Evolutionary conservation across 768 basidiomycete species (phyloP), one percentile per base, ranked within the genome.

Genomic region (Pulveroboletus sp.): DNA sequence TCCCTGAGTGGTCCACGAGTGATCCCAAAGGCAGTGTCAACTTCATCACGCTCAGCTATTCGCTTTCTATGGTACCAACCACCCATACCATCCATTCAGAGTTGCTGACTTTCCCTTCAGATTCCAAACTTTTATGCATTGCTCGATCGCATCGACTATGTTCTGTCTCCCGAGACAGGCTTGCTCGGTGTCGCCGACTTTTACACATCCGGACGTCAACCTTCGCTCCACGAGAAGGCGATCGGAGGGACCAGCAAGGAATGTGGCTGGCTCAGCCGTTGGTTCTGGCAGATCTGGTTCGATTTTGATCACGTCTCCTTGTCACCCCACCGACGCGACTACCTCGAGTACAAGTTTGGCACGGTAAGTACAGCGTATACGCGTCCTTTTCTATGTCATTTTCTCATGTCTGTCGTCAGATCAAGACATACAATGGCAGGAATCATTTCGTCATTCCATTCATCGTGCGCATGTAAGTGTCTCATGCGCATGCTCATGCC

Each of bases 231-330:
- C 52, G 79, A 81, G 39, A 77, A 74, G 62, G 79, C 82, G 0
- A 84, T 86, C 31, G 84, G 84, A 1, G 81, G 81, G 0, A 72
- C 73, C 20, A 79, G 76, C 52, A 81, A 81, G 37, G 73, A 78
- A 64, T 75, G 81, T 65, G 71, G 78, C 1, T 88, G 82, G 82
- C 69, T 82, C 41, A 75, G 76, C n/a, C 74, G 85, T 4, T 81
- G 82, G 80, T 89, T 89, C 71, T 88, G 86, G 86, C 81, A 84
- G 56, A 82, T 83, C 36, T 87, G 82, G 82, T 80, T 78, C 55
- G 76, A 78, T 52, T 78, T 79, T 51, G 78, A 78, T 54, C 74
- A 76, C 57, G 75, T 82, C 30, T 78, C 74, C 14, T 64, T 80
- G 9, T 75, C 76, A 20, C 79, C 81, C 8, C 77, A 79, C 23